A percentile compares a stretch with the other conserved stretches of the same genome.
Conservation (phyloP, 2,329 filamentous ascomycete genomes). For the Calonectria fujianensis region DNA sequence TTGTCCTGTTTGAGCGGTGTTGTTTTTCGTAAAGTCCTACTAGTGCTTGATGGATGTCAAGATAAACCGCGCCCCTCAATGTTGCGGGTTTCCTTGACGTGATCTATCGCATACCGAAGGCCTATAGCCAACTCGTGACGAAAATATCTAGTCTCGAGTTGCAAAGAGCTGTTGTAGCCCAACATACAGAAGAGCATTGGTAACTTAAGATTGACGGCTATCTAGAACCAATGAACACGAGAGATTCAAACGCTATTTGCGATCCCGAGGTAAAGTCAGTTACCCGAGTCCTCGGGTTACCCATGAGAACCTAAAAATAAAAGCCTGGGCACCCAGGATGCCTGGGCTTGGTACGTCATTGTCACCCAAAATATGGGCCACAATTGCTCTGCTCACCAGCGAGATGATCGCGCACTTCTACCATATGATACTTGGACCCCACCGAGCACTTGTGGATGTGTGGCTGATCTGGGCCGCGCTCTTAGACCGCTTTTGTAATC, state of each 20-base stretch:
- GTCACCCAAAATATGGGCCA: not conserved
- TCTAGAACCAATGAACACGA: not conserved
- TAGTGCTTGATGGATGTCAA: not conserved
- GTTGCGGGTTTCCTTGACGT: not conserved
- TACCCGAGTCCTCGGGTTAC: not conserved
- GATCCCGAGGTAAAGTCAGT: not conserved
- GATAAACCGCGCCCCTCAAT: not conserved
- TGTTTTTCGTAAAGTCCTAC: not conserved
- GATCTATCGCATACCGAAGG: not conserved
- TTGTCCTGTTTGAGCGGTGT: not conserved
- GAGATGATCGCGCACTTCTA: not conserved
- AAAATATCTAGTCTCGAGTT: not conserved
- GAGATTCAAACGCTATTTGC: not conserved
- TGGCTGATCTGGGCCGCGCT: not conserved
- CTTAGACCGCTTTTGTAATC: not conserved
- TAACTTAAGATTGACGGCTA: not conserved
- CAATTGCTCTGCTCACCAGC: no score
- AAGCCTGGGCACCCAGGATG: constrained; percentile 1
- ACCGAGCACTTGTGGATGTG: not conserved
- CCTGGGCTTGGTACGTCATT: constrained; percentile 7
- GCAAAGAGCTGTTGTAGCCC: not conserved
- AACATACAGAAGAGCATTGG: not conserved
- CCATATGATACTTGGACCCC: not conserved
- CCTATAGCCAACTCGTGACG: not conserved
- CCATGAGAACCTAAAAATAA: constrained; percentile 24